Conservation (phyloP, 441 rosid species). For the Iberis amara region DNA sequence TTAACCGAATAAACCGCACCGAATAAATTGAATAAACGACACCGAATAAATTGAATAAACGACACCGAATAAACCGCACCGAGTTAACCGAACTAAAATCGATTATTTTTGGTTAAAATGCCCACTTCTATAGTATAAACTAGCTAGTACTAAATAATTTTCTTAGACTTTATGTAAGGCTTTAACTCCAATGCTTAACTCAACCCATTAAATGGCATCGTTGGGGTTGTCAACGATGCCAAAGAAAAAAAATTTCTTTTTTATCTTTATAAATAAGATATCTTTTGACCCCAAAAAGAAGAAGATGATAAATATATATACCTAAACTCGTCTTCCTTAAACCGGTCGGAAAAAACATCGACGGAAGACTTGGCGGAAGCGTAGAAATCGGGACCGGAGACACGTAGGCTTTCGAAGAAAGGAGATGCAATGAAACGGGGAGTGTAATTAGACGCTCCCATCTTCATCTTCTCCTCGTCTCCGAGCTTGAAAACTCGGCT, state of each 20-base stretch:
- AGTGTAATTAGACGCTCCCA: conserved; percentile 48
- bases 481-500: conserved; percentile 38
- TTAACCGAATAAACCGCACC: too few species aligned
- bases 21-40: too few species aligned
- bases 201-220: conserved; percentile 21
- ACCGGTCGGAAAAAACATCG: conserved; percentile 30
- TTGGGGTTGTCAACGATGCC: conserved; percentile 4
- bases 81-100: too few species aligned
- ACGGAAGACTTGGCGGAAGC: conserved; percentile 44
- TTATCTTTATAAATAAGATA: too few species aligned
- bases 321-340: conserved; percentile 39
- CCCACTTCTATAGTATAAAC: too few species aligned
- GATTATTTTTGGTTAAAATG: too few species aligned
- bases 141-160: too few species aligned
- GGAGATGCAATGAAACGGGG: conserved; percentile 66
- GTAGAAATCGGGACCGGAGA: conserved; percentile 51
- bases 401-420: conserved; percentile 55
- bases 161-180: too few species aligned
- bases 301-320: conserved; percentile 9
- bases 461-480: conserved; percentile 42
- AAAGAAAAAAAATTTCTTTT: conserved; percentile 21
- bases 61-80: too few species aligned
- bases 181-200: not conserved
- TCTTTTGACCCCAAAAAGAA: too few species aligned
- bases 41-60: too few species aligned